Percentiles rank a stretch among this genome's conserved stretches.
Evolutionary conservation across 345 rosid species (phyloP).

Genomic region (Boechera divaricarpa): DNA sequence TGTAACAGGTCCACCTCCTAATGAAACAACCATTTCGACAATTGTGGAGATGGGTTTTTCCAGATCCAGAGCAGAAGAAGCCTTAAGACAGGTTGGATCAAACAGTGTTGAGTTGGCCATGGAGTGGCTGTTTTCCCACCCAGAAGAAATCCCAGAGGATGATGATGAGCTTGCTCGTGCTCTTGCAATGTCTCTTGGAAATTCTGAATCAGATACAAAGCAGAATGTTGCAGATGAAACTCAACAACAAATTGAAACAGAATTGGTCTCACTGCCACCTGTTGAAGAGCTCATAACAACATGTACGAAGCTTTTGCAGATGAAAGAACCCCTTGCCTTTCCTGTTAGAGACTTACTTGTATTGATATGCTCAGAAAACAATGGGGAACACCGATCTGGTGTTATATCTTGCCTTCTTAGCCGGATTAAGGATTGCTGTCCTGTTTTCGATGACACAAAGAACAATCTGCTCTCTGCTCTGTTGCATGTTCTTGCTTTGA

Average conservation of each 20-base stretch:
- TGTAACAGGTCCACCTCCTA: slow-evolving; percentile 84
- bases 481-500: slow-evolving; percentile 90
- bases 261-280: slow-evolving; percentile 82
- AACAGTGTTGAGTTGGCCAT: slow-evolving; percentile 96
- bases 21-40: slow-evolving; percentile 81
- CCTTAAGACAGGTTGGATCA: slow-evolving; percentile 90
- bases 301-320: slow-evolving; percentile 84
- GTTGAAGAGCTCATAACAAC: slow-evolving; percentile 87
- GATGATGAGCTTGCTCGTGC: slow-evolving; percentile 99
- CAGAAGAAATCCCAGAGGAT: slow-evolving; percentile 90
- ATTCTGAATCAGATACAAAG: slow-evolving; percentile 80
- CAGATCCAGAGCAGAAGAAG: slow-evolving; percentile 95
- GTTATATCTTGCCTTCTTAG: slow-evolving; percentile 78
- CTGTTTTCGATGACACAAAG: slow-evolving; percentile 60
- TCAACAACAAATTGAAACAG: slow-evolving; percentile 68
- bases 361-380: slow-evolving; percentile 82
- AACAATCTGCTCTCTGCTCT: slow-evolving; percentile 62
- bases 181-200: slow-evolving; percentile 95
- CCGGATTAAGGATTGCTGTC: slow-evolving; percentile 66
- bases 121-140: slow-evolving; percentile 98
- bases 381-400: slow-evolving; percentile 80
- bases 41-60: slow-evolving; percentile 98
- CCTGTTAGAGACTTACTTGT: slow-evolving; percentile 89
- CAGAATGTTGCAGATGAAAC: slow-evolving; percentile 59
- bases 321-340: slow-evolving; percentile 88